Base-by-base conservation (phyloP, 176 grass and related monocot species). In the Lolium perenne region DNA sequence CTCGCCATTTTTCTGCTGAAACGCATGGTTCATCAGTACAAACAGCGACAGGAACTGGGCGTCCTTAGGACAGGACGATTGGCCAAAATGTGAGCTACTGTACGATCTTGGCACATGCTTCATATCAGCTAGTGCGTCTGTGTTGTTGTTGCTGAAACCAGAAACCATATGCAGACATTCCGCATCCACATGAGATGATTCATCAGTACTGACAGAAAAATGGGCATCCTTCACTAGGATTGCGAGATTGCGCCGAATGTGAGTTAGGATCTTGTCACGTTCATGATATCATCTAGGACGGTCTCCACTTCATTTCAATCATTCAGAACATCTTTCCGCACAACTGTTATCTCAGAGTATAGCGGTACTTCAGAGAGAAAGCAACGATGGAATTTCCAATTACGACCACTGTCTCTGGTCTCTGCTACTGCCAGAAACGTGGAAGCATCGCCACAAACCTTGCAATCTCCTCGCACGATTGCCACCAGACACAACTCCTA, bases 231-330 rank as follows among this genome's bases (percentile, higher is more conserved):
- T 71, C 11, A 54, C 18, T 56, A 1, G 61, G 81, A 51, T 63
- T 54, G 25, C 41, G 48, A 63, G 41, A 82, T 82, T 5, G 50
- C 45, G 13, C 62, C 4, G 53, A 71, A 62, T 13, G 48, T 78
- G 63, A 47, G 32, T 32, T 83, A 32, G 8, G 78, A 90, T 90
- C 63, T 78, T 79, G 66, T 51, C 75, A 66, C 57, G 25, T 80
- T 77, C 32, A 49, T 47, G 80, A 1, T 83, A 87, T 79, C 74
- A 20, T 74, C 13, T 13, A 25, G 26, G 26, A 29, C 26, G 80
- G 18, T 38, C 16, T 74, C n/a, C 68, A 29, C 15, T 25, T 56
- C 16, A 40, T 41, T 20, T 50, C 12, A 22, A 50, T 45, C 48
- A n/a, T 10, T 7, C 12, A 54, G 25, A 7, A 7, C 40, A 49